A percentile compares a stretch with the other conserved stretches of the same genome.
Conservation (phyloP, 2,329 filamentous ascomycete species). For the Hypomyces rosellus region DNA sequence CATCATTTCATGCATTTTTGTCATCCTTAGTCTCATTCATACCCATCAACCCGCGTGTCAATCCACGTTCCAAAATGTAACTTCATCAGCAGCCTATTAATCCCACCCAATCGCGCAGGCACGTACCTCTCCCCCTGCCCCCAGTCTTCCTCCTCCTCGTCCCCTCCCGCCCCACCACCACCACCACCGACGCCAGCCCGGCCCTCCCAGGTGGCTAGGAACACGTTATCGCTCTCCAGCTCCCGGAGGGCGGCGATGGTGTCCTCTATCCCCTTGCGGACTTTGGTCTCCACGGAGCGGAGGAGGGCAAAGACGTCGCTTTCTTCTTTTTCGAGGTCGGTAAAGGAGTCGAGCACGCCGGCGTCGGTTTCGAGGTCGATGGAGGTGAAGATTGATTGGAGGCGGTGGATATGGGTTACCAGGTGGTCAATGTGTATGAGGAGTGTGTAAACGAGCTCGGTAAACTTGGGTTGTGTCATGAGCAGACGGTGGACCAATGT, state of each 20-base stretch:
- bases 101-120: slow-evolving; percentile 66
- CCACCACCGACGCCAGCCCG: slow-evolving; percentile 15
- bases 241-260: slow-evolving; percentile 52
- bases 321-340: slow-evolving; percentile 68
- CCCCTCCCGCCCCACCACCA: slow-evolving; percentile 3
- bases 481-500: slow-evolving; percentile 61
- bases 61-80: slow-evolving; percentile 65
- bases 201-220: slow-evolving; percentile 39
- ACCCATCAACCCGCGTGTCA: slow-evolving; percentile 23
- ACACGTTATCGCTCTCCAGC: slow-evolving; percentile 39
- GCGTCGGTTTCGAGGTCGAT: slow-evolving; percentile 77
- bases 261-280: slow-evolving; percentile 62
- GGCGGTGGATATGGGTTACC: slow-evolving; percentile 66
- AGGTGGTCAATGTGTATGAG: slow-evolving; percentile 75
- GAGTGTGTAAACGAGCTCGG: slow-evolving; percentile 57
- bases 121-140: slow-evolving; percentile 43
- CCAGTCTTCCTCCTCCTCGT: slow-evolving; percentile 7
- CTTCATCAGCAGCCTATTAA: slow-evolving; percentile 87
- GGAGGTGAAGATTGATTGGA: slow-evolving; percentile 70
- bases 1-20: background rate
- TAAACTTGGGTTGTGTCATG: slow-evolving; percentile 58
- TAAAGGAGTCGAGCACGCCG: slow-evolving; percentile 70
- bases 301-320: slow-evolving; percentile 59
- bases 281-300: slow-evolving; percentile 52
- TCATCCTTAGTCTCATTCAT: background rate